Percentiles rank a stretch among this genome's conserved stretches.
Conservation (phyloP, 495 filamentous ascomycete genomes). For the Cladorrhinum samala region DNA sequence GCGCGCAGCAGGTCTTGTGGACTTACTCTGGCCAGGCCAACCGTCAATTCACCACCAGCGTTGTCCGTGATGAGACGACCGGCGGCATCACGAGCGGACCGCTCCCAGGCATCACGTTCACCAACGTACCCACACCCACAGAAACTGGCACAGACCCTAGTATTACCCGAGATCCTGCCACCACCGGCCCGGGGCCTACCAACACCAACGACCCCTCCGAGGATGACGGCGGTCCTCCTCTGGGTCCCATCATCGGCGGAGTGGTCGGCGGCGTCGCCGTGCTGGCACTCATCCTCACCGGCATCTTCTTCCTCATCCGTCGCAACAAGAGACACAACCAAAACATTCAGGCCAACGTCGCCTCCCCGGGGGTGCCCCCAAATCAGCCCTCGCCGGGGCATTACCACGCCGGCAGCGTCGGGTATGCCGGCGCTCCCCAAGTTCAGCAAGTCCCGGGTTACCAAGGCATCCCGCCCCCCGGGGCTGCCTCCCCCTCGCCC, state of each 20-base stretch:
- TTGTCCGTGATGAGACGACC: neutral
- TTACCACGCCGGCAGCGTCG: neutral
- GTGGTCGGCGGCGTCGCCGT: conserved; percentile 8
- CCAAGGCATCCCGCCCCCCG: too few relatives aligned
- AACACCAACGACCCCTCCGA: neutral
- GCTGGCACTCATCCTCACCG: conserved; percentile 3
- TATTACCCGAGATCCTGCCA: neutral
- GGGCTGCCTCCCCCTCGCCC: too few relatives aligned
- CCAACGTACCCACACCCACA: too few relatives aligned
- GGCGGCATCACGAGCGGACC: too few relatives aligned
- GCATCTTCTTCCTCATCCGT: conserved; percentile 8
- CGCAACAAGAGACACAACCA: neutral
- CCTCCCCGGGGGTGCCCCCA: neutral
- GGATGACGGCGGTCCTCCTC: neutral
- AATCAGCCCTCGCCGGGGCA: neutral
- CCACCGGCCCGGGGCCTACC: neutral
- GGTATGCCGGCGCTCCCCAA: neutral
- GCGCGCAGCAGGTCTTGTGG: neutral
- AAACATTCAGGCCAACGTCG: neutral
- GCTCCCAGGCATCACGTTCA: neutral
- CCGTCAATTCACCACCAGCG: conserved; percentile 3
- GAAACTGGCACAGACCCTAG: neutral
- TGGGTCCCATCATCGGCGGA: conserved; percentile 7
- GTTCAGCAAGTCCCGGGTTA: too few relatives aligned
- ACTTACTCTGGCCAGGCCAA: conserved; percentile 1